phyloP scores from a whole-genome alignment of 1,284 basidiomycete genomes.

The Trichosporon sp. region DNA sequence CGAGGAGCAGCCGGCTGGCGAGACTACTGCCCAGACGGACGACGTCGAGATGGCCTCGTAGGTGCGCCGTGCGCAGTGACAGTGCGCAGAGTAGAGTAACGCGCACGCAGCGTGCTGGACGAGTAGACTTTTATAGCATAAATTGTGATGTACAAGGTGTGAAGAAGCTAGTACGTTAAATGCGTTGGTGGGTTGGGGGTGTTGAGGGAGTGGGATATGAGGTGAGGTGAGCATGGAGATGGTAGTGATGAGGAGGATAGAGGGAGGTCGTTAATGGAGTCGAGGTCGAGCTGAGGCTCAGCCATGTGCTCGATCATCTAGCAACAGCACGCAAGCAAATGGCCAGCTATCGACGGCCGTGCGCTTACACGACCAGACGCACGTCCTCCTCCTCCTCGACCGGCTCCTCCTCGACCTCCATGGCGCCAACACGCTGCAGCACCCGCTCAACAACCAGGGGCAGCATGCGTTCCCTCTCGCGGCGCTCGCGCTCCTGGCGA shows the following conservation, averaged over 20 bases:
- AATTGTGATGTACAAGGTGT: conserved; percentile 4
- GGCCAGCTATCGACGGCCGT: too few species aligned
- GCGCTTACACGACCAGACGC: conserved; percentile 10
- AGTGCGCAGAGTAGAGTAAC: too few species aligned
- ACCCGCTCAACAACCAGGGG: conserved; percentile 43
- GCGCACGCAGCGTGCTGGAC: too few species aligned
- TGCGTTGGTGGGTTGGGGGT: not conserved
- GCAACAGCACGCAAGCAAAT: too few species aligned
- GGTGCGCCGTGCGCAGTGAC: not conserved
- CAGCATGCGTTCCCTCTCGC: conserved; percentile 40
- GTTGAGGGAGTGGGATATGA: not conserved
- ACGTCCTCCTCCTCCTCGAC: conserved; percentile 28
- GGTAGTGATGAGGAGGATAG: not conserved
- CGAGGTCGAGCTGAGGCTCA: too few species aligned
- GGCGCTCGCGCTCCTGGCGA: conserved; percentile 30
- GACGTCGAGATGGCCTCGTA: conserved; percentile 8
- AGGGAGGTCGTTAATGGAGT: not conserved
- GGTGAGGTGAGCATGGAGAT: not conserved
- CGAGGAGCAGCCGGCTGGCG: not conserved
- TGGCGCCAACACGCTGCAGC: conserved; percentile 38
- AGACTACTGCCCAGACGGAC: not conserved
- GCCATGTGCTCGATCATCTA: too few species aligned
- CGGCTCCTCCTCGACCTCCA: conserved; percentile 24
- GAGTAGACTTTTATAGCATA: conserved; percentile 3
- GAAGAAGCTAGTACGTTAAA: conserved; percentile 2